phyloP scores from a whole-genome alignment of 306 rosid species.

The Dryas drummondii region DNA sequence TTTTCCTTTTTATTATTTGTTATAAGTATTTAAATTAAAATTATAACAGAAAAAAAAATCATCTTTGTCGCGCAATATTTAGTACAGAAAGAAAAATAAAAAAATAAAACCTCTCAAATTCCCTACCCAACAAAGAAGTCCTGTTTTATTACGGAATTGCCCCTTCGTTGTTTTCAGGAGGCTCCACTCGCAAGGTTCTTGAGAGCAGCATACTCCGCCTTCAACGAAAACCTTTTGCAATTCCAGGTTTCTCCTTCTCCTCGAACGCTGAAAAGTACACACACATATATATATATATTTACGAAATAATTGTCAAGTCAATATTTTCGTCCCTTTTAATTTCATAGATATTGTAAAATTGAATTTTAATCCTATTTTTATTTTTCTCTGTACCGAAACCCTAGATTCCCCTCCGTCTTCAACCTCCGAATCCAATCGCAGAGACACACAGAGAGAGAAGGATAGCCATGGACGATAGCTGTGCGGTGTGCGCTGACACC shows the following conservation, averaged over 20 bases:
- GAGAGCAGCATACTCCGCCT: neutral
- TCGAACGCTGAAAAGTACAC: too few relatives aligned
- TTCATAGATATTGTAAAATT: neutral
- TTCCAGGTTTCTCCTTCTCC: neutral
- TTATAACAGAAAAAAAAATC: too few relatives aligned
- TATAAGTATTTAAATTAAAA: too few relatives aligned
- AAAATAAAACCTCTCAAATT: too few relatives aligned
- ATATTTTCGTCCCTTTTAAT: neutral
- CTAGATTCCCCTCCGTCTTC: neutral
- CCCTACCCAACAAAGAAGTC: neutral
- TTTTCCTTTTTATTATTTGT: too few relatives aligned
- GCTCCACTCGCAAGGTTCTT: neutral
- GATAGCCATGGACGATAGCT: slow-evolving; percentile 74
- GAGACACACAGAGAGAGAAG: neutral
- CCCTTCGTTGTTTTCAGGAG: neutral
- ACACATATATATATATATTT: too few relatives aligned
- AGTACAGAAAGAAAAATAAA: too few relatives aligned
- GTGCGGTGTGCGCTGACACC: slow-evolving; percentile 94
- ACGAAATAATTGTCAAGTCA: neutral
- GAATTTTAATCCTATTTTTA: neutral
- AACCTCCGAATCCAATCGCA: neutral
- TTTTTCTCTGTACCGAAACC: neutral
- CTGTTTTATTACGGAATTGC: neutral
- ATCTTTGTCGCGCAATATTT: too few relatives aligned
- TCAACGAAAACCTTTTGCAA: neutral